Evolutionary conservation across 1,284 basidiomycete genomes (phyloP), one percentile per base, ranked within the genome.

Genomic region (Malassezia brasiliensis): DNA sequence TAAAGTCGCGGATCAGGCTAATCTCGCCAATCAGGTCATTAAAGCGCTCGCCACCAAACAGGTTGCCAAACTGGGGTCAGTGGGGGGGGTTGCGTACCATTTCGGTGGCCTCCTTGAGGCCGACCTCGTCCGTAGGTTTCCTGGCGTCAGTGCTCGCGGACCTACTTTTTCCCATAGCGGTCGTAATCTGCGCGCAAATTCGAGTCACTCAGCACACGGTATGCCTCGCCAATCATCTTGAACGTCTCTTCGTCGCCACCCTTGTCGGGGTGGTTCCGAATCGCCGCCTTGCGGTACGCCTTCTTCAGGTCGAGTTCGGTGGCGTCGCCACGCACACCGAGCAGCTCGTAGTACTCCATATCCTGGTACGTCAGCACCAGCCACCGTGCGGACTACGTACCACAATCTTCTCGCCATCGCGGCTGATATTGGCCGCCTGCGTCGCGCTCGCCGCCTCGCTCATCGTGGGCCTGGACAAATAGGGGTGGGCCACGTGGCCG

Each of bases 271-370:
- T 79, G 67, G 56, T 89, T 89, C 81, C 88, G 87, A 81, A 96
- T 91, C 20, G 93, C 91, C 61, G 87, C 85, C 76, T 88, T 94
- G 62, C 93, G 81, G 77, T 96, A 96, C 1, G 88, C 90, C 78
- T 91, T 96, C 80, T 96, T 98, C 65, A 96, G 77, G 56, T 86
- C 83, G 4, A 83, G 83, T 63, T 88, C 87, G 15, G 67, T 62
- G 10, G 63, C 66, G 31, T 69, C 62, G n/a, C 68, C 74, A 39
- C 66, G 60, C 46, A 75, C 74, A 45, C 63, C 61, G 40, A 74
- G 68, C n/a, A 74, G 66, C 50, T 73, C 67, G 62, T 74, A 74
- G 64, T 73, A 74, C 48, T 73, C 72, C 70, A 73, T 73, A 60
- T 73, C 69, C 50, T 58, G 28, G 17, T n/a, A 17, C 12, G 7